phyloP scores from a whole-genome alignment of 176 grass and related monocot genomes.

The Tillandsia fasciculata region DNA sequence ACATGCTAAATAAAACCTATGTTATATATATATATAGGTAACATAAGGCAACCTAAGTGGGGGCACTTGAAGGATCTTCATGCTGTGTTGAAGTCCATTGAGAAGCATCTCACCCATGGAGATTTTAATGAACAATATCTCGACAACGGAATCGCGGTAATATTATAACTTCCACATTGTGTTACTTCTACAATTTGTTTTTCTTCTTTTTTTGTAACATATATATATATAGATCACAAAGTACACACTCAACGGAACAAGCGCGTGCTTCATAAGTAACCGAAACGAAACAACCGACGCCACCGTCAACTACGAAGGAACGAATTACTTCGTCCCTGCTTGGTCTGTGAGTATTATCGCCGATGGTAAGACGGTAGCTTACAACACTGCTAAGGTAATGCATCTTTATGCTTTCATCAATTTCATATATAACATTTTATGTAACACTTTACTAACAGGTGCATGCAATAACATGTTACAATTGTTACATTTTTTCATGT shows the following conservation, averaged over 20 bases:
- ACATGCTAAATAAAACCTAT: too few relatives aligned
- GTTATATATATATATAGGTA: slow-evolving; percentile 12
- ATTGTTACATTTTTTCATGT: too few relatives aligned
- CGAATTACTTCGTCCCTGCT: slow-evolving; percentile 39
- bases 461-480: not conserved
- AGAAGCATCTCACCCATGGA: slow-evolving; percentile 47
- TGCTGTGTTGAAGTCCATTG: slow-evolving; percentile 38
- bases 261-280: slow-evolving; percentile 72
- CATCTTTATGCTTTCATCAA: not conserved
- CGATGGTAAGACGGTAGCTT: slow-evolving; percentile 50
- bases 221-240: slow-evolving; percentile 54
- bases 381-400: slow-evolving; percentile 63
- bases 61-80: slow-evolving; percentile 82
- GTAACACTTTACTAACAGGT: not conserved
- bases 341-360: slow-evolving; percentile 84
- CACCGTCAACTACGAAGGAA: slow-evolving; percentile 33
- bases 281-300: slow-evolving; percentile 28
- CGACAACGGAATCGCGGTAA: slow-evolving; percentile 27
- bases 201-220: slow-evolving; percentile 7
- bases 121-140: slow-evolving; percentile 21
- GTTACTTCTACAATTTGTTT: not conserved
- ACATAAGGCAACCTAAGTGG: slow-evolving; percentile 69
- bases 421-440: not conserved
- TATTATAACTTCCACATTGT: not conserved
- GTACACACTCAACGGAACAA: slow-evolving; percentile 21